Percentiles rank a stretch among this genome's conserved stretches.
Evolutionary conservation across 257 asterid genomes (phyloP).

Genomic region (Solanum lignicaule): DNA sequence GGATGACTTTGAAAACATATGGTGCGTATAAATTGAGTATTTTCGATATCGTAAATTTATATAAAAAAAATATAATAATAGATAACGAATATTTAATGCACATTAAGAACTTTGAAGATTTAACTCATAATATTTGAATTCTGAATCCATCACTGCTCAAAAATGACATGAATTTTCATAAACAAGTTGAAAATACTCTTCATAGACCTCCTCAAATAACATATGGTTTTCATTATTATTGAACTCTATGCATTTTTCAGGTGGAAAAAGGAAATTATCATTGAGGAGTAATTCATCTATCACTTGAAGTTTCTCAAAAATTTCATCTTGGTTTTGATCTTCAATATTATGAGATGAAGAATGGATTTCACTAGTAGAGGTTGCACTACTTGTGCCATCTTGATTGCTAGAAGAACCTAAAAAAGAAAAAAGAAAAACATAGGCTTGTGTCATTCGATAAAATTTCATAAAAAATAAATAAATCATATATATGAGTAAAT

Average conservation of each 20-base stretch:
- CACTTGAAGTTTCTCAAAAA: background rate
- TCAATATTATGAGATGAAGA: background rate
- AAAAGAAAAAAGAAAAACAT: background rate
- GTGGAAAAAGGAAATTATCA: background rate
- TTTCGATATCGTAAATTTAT: no score
- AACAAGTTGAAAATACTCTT: background rate
- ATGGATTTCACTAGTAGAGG: background rate
- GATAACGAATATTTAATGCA: background rate
- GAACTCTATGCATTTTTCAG: background rate
- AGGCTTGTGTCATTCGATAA: background rate
- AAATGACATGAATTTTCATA: background rate
- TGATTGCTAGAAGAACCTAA: background rate
- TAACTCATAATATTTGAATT: background rate
- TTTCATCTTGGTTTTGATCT: background rate
- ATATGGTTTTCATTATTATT: background rate
- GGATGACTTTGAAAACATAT: no score
- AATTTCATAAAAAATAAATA: background rate
- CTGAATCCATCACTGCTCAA: fast-evolving
- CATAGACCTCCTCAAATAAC: background rate
- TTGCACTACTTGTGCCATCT: background rate
- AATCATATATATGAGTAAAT: background rate
- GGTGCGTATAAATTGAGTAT: no score
- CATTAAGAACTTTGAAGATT: background rate
- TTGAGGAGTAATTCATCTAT: background rate
- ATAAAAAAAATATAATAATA: no score